These are phyloP conservation scores for Xylaria sp. DNA, from an alignment of 2,329 filamentous ascomycete genomes.

Conservation along the genomic window DNA sequence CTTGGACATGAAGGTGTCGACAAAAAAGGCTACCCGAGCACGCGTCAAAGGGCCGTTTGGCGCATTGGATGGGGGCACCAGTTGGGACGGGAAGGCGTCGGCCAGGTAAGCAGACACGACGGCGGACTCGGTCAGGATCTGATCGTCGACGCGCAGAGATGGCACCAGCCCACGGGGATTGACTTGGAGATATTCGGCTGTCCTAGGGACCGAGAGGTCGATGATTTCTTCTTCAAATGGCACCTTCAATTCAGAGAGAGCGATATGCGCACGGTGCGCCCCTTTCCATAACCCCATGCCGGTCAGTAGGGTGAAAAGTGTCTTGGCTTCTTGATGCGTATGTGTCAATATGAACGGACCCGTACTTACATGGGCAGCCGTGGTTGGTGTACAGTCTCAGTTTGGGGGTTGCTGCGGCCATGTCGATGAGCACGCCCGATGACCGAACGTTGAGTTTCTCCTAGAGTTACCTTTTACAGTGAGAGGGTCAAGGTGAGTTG, in stretches of 20 bases:
- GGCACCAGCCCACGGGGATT: constrained; percentile 86
- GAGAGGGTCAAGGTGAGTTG: background rate
- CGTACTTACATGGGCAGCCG: constrained; percentile 46
- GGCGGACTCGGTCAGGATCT: constrained; percentile 78
- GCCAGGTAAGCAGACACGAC: constrained; percentile 78
- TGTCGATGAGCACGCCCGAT: constrained; percentile 14
- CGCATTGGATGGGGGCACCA: constrained; percentile 67
- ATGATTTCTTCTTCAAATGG: constrained; percentile 78
- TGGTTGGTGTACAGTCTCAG: constrained; percentile 49
- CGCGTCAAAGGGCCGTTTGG: constrained; percentile 68
- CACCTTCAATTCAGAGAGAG: constrained; percentile 72
- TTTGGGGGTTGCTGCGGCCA: constrained; percentile 42
- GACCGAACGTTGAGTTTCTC: background rate
- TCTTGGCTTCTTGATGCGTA: background rate
- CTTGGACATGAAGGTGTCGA: constrained; percentile 75
- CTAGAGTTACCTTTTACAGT: background rate
- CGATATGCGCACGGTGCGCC: constrained; percentile 81
- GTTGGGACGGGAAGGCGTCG: constrained; percentile 75
- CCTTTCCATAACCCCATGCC: constrained; percentile 49
- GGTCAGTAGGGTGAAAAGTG: constrained; percentile 19
- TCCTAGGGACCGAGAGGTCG: constrained; percentile 74
- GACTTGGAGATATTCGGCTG: constrained; percentile 78
- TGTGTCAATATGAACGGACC: background rate
- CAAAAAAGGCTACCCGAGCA: constrained; percentile 77
- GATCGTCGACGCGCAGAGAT: constrained; percentile 70